Base-by-base conservation (phyloP, 2,329 filamentous ascomycete genomes). In the Magnaporthiopsis rhizophila region DNA sequence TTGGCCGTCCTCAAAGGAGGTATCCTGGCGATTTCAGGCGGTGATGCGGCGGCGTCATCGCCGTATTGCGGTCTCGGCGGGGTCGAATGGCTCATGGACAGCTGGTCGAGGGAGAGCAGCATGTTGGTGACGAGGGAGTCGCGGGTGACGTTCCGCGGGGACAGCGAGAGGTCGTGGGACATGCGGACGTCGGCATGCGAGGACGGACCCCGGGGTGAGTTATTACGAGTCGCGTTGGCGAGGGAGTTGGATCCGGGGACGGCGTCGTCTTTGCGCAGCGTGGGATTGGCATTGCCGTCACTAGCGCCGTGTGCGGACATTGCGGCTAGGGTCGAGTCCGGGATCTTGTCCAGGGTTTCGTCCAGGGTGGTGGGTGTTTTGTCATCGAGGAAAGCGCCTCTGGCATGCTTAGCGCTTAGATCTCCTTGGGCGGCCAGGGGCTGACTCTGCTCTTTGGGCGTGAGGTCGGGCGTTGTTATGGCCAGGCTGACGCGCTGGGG, bases 111-210 rank as follows among this genome's bases (percentile, higher is more conserved):
- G 57, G 93, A 97, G 68, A 95, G 82, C 66, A 98, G 86, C 89
- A 99, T 95, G 76, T 97, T 96, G 76, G 95, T 90, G 66, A 99
- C 92, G 69, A 99, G 87, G 50, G 93, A 97, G 73, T 96, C 91
- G 69, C 94, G 87, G 11, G 61, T 62, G 67, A 91, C 86, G 73
- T 91, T 86, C 66, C 88, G 83, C 61, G 89, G 86, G 62, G 88
- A 88, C 71, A 96, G 82, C 65, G 91, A 93, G 67, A 97, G 83
- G 75, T 97, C 93, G 80, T 97, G 93, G 61, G 89, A 92, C 77
- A 93, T 88, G 68, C 83, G 79, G 64, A 74, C 72, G 69, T 71
- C 67, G 67, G 72, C 68, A 66, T 65, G 69, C 34, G 67, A 64
- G 62, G 67, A 68, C 45, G 45, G 45, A 21, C 9, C 15, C 57